phyloP scores from a whole-genome alignment of 2,329 filamentous ascomycete species.

The Stemphylium lycopersici region DNA sequence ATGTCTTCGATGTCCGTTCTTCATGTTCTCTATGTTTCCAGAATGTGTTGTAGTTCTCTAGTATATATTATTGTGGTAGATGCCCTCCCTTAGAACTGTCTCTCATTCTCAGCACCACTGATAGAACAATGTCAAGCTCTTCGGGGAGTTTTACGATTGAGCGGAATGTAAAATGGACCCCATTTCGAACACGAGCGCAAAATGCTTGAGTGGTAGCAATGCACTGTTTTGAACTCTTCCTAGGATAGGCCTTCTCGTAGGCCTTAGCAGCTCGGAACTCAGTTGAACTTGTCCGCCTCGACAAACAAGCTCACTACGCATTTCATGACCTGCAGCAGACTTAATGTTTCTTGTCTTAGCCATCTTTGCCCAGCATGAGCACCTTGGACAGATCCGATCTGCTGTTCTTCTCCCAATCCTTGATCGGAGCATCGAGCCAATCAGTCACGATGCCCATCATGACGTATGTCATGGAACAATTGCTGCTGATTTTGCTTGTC shows the following conservation, averaged over 20 bases:
- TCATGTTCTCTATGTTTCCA: too few relatives aligned
- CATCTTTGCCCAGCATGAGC: not conserved
- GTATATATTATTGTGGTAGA: too few relatives aligned
- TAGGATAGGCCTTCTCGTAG: not conserved
- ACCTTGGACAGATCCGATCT: not conserved
- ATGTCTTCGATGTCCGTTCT: too few relatives aligned
- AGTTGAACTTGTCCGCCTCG: not conserved
- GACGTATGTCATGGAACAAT: not conserved
- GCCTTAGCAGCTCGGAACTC: not conserved
- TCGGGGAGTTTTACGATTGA: too few relatives aligned
- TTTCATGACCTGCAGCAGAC: not conserved
- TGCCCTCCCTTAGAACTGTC: too few relatives aligned
- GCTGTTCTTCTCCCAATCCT: not conserved
- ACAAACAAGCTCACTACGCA: not conserved
- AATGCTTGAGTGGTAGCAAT: not conserved
- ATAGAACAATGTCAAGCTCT: too few relatives aligned
- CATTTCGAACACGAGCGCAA: too few relatives aligned
- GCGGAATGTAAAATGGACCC: too few relatives aligned
- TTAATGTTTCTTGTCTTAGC: not conserved
- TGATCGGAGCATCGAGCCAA: not conserved
- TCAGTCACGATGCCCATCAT: not conserved
- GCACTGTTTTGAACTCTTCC: not conserved
- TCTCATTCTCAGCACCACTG: too few relatives aligned
- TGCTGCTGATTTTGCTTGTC: not conserved
- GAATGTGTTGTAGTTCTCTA: too few relatives aligned